phyloP scores from a whole-genome alignment of 352 stramenopile species.

The Globisporangium takayamanum region DNA sequence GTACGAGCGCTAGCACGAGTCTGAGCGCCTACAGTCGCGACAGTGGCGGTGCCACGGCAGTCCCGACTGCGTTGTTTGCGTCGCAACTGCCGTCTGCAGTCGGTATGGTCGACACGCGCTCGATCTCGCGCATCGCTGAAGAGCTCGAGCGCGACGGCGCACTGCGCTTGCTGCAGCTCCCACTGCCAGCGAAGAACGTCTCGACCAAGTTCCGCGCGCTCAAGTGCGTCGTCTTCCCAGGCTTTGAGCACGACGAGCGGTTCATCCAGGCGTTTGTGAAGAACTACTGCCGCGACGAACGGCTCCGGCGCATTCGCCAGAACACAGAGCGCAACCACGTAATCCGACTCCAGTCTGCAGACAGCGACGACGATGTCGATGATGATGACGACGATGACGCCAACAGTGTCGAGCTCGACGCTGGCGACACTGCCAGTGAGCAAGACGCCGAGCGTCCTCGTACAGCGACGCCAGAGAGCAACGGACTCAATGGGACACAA shows the following conservation, averaged over 20 bases:
- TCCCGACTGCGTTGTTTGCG: not conserved
- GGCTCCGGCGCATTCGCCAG: conserved; percentile 57
- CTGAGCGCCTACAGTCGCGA: not conserved
- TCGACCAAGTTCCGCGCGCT: conserved; percentile 74
- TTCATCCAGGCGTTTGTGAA: conserved; percentile 72
- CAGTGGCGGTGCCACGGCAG: not conserved
- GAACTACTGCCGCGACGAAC: conserved; percentile 73
- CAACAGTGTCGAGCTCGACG: not conserved
- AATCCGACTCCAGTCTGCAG: conserved; percentile 37
- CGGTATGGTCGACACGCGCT: conserved; percentile 63
- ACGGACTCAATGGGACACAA: no score
- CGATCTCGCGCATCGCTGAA: conserved; percentile 58
- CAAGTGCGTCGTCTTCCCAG: conserved; percentile 56
- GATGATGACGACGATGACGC: not conserved
- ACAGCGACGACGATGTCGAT: conserved; percentile 21
- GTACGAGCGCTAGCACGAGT: not conserved
- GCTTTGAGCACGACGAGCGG: conserved; percentile 58
- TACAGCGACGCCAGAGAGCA: no score
- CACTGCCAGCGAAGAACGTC: conserved; percentile 64
- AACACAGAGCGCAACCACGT: conserved; percentile 52
- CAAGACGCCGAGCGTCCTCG: not conserved
- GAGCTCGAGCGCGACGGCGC: conserved; percentile 50
- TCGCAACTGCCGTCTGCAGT: conserved; percentile 19
- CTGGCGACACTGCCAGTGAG: not conserved
- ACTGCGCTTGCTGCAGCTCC: conserved; percentile 52